phyloP scores from a whole-genome alignment of 1,284 basidiomycete genomes.

The Boletus semigastroideus region DNA sequence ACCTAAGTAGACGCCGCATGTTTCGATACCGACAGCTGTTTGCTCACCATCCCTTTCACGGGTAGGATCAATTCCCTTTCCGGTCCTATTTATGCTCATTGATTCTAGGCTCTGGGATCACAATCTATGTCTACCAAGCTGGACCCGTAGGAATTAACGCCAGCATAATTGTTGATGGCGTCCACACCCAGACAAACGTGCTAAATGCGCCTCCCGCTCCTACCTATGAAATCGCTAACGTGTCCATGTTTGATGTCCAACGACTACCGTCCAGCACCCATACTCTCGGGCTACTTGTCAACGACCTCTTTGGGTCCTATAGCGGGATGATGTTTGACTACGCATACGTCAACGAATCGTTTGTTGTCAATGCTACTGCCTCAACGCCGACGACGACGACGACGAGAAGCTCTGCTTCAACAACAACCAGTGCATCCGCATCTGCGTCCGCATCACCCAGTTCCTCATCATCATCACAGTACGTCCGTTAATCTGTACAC shows the following conservation, averaged over 20 bases:
- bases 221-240: constrained; percentile 19
- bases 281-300: constrained; percentile 13
- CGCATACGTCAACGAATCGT: constrained; percentile 21
- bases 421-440: not conserved
- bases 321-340: constrained; percentile 30
- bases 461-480: constrained; percentile 10
- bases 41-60: constrained; percentile 24
- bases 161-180: constrained; percentile 16
- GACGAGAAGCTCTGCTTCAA: not conserved
- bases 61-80: constrained; percentile 7
- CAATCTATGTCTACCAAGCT: constrained; percentile 21
- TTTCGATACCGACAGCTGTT: constrained; percentile 16
- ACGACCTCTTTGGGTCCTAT: constrained; percentile 18
- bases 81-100: not conserved
- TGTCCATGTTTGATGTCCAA: constrained; percentile 26
- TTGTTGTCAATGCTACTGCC: constrained; percentile 4
- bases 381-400: not conserved
- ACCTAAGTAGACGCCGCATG: constrained; percentile 21
- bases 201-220: constrained; percentile 19
- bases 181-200: constrained; percentile 9
- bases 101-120: constrained; percentile 22
- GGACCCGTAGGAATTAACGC: constrained; percentile 27
- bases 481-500: not conserved
- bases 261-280: constrained; percentile 16
- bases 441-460: not conserved